A percentile compares a stretch with the other conserved stretches of the same genome.
These are phyloP conservation scores for Stevia rebaudiana DNA, from an alignment of 140 eudicot genomes.

Conservation along the genomic window DNA sequence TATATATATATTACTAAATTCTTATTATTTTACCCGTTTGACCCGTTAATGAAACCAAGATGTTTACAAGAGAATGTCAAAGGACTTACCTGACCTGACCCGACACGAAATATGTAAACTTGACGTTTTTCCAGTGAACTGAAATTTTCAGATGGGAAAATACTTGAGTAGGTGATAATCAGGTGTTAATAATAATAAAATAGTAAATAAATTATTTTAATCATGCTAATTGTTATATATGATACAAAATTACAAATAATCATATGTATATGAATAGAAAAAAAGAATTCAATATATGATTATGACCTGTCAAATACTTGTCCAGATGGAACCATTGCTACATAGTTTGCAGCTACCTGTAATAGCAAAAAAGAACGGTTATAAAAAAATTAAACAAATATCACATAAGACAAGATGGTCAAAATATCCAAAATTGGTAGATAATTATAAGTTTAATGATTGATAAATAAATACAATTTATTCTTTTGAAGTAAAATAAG, in stretches of 20 bases:
- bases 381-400: slow-evolving; percentile 5
- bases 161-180: not conserved
- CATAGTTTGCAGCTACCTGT: slow-evolving; percentile 95
- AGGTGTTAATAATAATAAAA: not conserved
- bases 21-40: not conserved
- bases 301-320: slow-evolving; percentile 90
- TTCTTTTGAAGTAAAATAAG: not conserved
- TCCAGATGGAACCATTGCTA: slow-evolving; percentile 99
- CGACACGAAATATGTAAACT: slow-evolving; percentile 83
- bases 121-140: slow-evolving; percentile 89
- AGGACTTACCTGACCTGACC: slow-evolving; percentile 86
- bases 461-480: not conserved
- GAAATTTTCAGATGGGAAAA: slow-evolving; percentile 8
- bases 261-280: slow-evolving; percentile 2
- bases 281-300: slow-evolving; percentile 23
- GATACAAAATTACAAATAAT: not conserved
- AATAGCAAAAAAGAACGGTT: slow-evolving; percentile 3
- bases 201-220: not conserved
- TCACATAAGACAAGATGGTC: not conserved
- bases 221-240: not conserved
- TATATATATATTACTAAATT: not conserved
- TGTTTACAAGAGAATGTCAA: slow-evolving; percentile 10
- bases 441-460: not conserved
- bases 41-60: not conserved
- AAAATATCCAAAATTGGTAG: not conserved